Conservation (phyloP, 2,329 filamentous ascomycete genomes). For the Westerdykella sp. region DNA sequence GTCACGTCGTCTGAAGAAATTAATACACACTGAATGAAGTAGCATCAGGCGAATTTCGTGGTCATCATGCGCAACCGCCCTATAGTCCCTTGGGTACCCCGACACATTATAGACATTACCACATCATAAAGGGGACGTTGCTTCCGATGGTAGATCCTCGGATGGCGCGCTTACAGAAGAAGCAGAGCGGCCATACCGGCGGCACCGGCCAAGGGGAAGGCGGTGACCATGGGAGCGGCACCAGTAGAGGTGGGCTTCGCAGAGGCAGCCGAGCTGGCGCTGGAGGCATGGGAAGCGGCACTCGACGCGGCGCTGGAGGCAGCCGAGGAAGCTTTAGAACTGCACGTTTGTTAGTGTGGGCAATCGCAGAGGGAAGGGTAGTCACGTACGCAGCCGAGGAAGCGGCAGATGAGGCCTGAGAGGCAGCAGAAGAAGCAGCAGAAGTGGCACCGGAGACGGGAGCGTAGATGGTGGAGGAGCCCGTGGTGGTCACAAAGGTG, state of each 20-base stretch:
- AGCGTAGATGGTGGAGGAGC: slow-evolving; percentile 18
- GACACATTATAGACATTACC: slow-evolving; percentile 31
- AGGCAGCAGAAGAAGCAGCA: slow-evolving; percentile 1
- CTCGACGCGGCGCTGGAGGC: slow-evolving; percentile 10
- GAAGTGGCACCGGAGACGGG: slow-evolving; percentile 5
- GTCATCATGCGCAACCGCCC: too few relatives aligned
- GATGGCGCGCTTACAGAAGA: slow-evolving; percentile 29
- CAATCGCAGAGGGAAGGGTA: background rate
- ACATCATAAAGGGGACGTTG: slow-evolving; percentile 13
- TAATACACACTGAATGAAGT: too few relatives aligned
- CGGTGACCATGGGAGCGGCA: slow-evolving; percentile 31
- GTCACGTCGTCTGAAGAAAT: too few relatives aligned
- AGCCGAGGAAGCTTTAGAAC: slow-evolving; percentile 3
- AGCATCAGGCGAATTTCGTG: too few relatives aligned
- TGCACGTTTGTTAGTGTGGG: slow-evolving; percentile 1
- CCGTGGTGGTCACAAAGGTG: slow-evolving; percentile 18
- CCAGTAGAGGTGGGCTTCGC: slow-evolving; percentile 7
- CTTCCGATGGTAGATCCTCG: slow-evolving; percentile 10
- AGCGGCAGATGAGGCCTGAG: slow-evolving; percentile 4
- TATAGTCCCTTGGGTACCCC: background rate
- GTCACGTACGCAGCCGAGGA: slow-evolving; percentile 2
- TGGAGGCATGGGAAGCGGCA: slow-evolving; percentile 9
- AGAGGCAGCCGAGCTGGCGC: slow-evolving; percentile 6
- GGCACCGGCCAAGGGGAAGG: slow-evolving; percentile 32
- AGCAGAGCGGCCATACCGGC: slow-evolving; percentile 33